Conservation (phyloP, 2,329 filamentous ascomycete species). For the Aspergillus sp. region DNA sequence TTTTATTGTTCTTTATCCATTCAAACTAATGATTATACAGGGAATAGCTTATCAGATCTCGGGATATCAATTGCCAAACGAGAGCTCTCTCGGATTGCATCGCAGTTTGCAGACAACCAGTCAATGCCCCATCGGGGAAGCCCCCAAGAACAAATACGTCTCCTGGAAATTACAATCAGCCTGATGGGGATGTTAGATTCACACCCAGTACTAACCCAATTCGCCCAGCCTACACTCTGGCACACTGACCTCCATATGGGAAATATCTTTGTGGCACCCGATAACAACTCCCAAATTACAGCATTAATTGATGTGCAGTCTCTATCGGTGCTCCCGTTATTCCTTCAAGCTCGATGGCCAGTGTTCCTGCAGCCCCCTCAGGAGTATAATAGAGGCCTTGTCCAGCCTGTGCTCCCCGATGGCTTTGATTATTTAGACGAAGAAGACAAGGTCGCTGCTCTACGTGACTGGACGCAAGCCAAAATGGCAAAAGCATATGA, state of each 20-base stretch:
- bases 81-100: conserved; percentile 16
- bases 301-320: conserved; percentile 28
- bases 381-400: conserved; percentile 19
- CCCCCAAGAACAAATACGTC: conserved; percentile 11
- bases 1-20: neutral
- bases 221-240: conserved; percentile 21
- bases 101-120: neutral
- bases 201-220: conserved; percentile 9
- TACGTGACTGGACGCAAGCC: conserved; percentile 17
- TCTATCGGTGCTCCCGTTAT: conserved; percentile 24
- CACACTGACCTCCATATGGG: conserved; percentile 30
- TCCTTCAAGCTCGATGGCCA: conserved; percentile 29
- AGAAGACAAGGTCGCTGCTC: conserved; percentile 15
- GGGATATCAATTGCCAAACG: conserved; percentile 18
- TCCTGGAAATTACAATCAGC: conserved; percentile 11
- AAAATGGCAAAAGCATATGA: conserved; percentile 33
- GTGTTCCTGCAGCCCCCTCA: conserved; percentile 24
- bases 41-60: conserved; percentile 14
- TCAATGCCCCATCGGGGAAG: conserved; percentile 8
- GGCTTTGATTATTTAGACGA: conserved; percentile 30
- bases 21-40: conserved; percentile 12
- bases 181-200: conserved; percentile 19
- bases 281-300: conserved; percentile 21
- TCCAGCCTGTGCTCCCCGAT: conserved; percentile 26
- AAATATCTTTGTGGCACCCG: conserved; percentile 32